Evolutionary conservation across 1,284 basidiomycete species (phyloP), one percentile per base, ranked within the genome.

Genomic region (Rhodotorula mucilaginosa): DNA sequence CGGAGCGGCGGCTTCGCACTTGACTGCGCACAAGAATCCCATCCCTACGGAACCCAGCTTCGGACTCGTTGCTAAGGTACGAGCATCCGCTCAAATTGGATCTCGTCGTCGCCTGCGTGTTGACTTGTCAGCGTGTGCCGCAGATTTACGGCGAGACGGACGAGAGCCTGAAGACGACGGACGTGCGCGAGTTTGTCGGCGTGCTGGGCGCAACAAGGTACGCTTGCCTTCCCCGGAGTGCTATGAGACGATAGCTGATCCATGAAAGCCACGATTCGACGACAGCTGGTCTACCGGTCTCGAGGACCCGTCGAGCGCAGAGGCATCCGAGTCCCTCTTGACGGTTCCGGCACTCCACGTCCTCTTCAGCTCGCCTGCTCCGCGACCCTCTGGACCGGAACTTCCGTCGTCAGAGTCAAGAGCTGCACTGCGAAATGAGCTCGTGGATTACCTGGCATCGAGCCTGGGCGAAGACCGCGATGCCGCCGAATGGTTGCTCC

Each of bases 401-500:
- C 13, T 31, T 3, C 44, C 65, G 5, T 8, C 58, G 1, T 59
- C 58, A 3, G 19, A 58, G 12, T 61, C 69, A 15, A 1, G 31
- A 12, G 52, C 48, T 18, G 54, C 12, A 16, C 48, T 85, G 10
- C 83, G 88, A 58, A 75, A 84, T 6, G 84, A 88, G 62, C 81
- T 93, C 23, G 83, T 92, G 51, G 73, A 81, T 1, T 92, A 90
- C 89, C 85, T 93, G 62, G 88, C 90, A 0, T 80, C 85, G 73
- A 86, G 84, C 10, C 82, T 92, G 1, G 88, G 84, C 2, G 88
- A 89, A 0, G 91, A 93, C 78, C 78, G 73, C 44, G 82, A 87
- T 48, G 89, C 88, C 0, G 91, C 92, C 16, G 89, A 93, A 81
- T 92, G 89, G 87, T 82, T 90, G 4, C 81, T 94, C 12, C 82